Conservation (phyloP, 495 filamentous ascomycete genomes). For the Xylaria palmicola region DNA sequence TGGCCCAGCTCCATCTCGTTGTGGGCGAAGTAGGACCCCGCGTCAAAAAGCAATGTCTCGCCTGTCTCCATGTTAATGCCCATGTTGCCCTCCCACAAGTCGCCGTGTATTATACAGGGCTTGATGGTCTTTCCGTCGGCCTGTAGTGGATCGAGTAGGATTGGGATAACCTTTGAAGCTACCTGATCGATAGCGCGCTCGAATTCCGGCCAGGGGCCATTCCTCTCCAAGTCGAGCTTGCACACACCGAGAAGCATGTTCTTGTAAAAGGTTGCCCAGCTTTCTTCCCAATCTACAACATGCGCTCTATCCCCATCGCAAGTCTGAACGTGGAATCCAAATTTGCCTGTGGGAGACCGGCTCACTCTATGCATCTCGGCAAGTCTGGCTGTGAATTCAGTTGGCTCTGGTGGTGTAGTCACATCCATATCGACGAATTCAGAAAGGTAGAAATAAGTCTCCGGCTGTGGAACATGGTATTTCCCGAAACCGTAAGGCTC, state of each 20-base stretch:
- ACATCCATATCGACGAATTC: neutral
- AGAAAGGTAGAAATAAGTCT: neutral
- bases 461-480: neutral
- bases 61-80: conserved; percentile 1
- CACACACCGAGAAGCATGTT: conserved; percentile 17
- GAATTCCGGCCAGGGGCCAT: conserved; percentile 23
- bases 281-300: conserved; percentile 19
- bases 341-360: conserved; percentile 18
- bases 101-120: conserved; percentile 36
- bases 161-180: conserved; percentile 27
- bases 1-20: conserved; percentile 44
- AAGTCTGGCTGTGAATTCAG: neutral
- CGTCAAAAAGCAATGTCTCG: neutral
- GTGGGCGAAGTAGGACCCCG: neutral
- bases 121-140: conserved; percentile 29
- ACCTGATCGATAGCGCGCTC: conserved; percentile 14
- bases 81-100: conserved; percentile 40
- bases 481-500: neutral
- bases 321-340: conserved; percentile 20
- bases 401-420: neutral
- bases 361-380: neutral
- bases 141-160: conserved; percentile 30
- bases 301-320: conserved; percentile 18
- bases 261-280: conserved; percentile 28
- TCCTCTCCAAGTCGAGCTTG: conserved; percentile 15